These are phyloP conservation scores for Exophiala sp. DNA, from an alignment of 2,329 filamentous ascomycete genomes.

Conservation along the genomic window DNA sequence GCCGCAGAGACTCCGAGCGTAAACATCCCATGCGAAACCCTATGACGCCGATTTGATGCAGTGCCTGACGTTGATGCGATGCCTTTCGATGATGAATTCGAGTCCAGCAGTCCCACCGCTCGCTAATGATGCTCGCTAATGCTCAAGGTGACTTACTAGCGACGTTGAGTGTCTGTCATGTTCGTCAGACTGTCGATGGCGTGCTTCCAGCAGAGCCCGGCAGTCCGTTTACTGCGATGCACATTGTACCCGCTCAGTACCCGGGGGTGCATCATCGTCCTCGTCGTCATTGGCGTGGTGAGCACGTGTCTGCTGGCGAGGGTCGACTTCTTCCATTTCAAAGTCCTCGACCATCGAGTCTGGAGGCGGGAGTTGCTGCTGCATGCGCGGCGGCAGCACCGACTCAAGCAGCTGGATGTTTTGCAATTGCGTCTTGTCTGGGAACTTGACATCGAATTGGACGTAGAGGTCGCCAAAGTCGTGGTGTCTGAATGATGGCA, in stretches of 20 bases:
- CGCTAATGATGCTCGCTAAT: constrained; percentile 7
- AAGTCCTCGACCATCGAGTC: constrained; percentile 92
- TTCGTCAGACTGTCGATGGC: no score
- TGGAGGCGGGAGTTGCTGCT: constrained; percentile 61
- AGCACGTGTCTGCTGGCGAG: constrained; percentile 57
- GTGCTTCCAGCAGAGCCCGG: no score
- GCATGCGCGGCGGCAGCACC: constrained; percentile 68
- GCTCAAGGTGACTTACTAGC: constrained; percentile 10
- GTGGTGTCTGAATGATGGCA: constrained; percentile 94
- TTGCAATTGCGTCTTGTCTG: constrained; percentile 63
- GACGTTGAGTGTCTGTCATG: constrained; percentile 1
- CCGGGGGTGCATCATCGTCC: constrained; percentile 44
- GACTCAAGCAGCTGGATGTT: constrained; percentile 75
- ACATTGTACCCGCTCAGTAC: constrained; percentile 48
- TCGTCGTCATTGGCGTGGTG: constrained; percentile 69
- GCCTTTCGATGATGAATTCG: constrained; percentile 6
- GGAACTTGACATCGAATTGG: constrained; percentile 97
- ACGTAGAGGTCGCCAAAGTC: constrained; percentile 95
- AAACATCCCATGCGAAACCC: no score
- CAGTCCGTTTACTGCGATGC: constrained; percentile 48
- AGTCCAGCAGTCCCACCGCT: constrained; percentile 8
- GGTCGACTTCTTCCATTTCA: constrained; percentile 77
- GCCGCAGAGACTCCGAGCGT: constrained; percentile 1
- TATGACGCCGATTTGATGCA: not conserved
- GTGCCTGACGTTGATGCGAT: constrained; percentile 13